These are phyloP conservation scores for Erodium chrysanthum DNA, from an alignment of 441 rosid species.

Conservation along the genomic window DNA sequence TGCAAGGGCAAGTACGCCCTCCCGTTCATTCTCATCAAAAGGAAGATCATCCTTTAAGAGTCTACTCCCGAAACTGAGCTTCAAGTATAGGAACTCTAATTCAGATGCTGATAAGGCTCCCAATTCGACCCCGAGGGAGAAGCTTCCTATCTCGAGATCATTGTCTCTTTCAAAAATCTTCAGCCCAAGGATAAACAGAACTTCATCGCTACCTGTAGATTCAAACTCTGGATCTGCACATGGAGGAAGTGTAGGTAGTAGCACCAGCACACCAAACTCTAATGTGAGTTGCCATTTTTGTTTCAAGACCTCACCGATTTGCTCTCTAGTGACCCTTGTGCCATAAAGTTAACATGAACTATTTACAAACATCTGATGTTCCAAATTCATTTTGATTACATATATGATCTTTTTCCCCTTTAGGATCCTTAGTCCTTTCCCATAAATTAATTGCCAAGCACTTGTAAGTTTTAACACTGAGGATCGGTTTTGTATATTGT, in stretches of 20 bases:
- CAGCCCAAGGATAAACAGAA: conserved; percentile 68
- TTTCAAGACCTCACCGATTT: too few species aligned
- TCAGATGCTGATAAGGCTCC: conserved; percentile 44
- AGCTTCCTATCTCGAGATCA: conserved; percentile 65
- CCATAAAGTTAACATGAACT: background rate
- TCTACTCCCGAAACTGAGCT: conserved; percentile 64
- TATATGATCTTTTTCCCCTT: background rate
- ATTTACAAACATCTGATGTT: too few species aligned
- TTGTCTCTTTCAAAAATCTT: conserved; percentile 70
- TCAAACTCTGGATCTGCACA: conserved; percentile 38
- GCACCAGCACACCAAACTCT: conserved; percentile 24
- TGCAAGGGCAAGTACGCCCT: conserved; percentile 34
- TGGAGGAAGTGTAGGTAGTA: conserved; percentile 26
- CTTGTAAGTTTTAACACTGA: too few species aligned
- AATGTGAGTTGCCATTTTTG: too few species aligned
- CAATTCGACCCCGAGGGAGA: conserved; percentile 34
- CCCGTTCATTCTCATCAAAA: conserved; percentile 36
- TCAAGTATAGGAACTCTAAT: conserved; percentile 41
- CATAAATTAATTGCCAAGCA: too few species aligned
- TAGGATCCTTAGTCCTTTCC: background rate
- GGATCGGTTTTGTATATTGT: background rate
- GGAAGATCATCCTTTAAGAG: conserved; percentile 59
- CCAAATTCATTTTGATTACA: background rate
- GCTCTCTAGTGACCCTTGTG: background rate
- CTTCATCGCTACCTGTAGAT: conserved; percentile 75